Evolutionary conservation across 148 eudicot genomes (phyloP), one percentile per base, ranked within the genome.

Genomic region (Diospyros kaki): DNA sequence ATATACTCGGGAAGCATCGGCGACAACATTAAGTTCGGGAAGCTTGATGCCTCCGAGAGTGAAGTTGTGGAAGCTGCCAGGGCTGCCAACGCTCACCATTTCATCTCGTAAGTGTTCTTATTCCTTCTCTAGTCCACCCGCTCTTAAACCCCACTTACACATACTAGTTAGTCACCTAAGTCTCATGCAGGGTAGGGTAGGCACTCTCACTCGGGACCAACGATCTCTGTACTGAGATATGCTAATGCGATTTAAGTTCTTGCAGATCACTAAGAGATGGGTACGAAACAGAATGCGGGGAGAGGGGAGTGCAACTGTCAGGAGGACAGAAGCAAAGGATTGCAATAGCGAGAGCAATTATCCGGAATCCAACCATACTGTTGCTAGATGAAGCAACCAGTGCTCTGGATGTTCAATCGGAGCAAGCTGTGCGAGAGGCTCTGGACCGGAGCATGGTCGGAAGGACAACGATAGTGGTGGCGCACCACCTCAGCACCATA

Each of bases 71-170:
- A 88, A 51, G 95, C 97, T 76, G 88, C 93, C 3, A 86, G 77
- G 73, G 91, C 92, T 77, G 98, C 98, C 60, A 91, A 94, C 83
- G 98, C 98, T 69, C 97, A 94, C 71, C 92, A 90, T 11, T 94
- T 90, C 68, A 87, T 94, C 78, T 90, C 91, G 98, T 92, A 90
- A 88, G 93, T 80, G n/a, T 18, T 14, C 72, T 58, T 42, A 2
- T 46, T 1, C 28, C 53, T 15, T n/a, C 8, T 48, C 6, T 8
- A 28, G 28, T 28, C 28, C 28, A 28, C 28, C 28, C 28, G 28
- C 28, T 28, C 28, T 28, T 28, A 28, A 28, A 28, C 28, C 28
- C 28, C 28, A 28, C 28, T 28, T 28, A 28, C 28, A 28, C 28
- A 28, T 28, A 28, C 0, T 28, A 28, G 28, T 28, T 28, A 28